phyloP scores from a whole-genome alignment of 2,329 filamentous ascomycete genomes.

The Colletotrichum plurivorum region DNA sequence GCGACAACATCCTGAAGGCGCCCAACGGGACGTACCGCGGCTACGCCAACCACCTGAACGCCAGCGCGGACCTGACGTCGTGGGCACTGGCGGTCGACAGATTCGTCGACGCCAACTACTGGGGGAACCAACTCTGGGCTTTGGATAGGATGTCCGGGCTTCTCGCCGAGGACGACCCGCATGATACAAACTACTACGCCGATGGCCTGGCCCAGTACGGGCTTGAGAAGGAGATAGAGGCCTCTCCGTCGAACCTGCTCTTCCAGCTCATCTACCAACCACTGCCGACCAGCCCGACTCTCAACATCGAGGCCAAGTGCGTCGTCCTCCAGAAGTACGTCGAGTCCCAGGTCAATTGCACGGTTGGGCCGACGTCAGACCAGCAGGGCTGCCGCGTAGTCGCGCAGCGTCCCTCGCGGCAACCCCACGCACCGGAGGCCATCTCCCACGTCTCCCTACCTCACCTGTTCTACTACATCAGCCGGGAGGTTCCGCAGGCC shows the following conservation, averaged over 20 bases:
- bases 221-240: conserved; percentile 10
- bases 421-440: conserved; percentile 4
- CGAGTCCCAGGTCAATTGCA: conserved; percentile 12
- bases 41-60: not conserved
- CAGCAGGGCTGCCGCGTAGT: not conserved
- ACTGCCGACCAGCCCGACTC: not conserved
- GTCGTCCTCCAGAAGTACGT: not conserved
- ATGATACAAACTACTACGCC: not conserved
- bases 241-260: conserved; percentile 5
- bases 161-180: not conserved
- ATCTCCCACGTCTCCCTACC: not conserved
- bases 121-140: not conserved
- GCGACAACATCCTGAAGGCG: conserved; percentile 3
- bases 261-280: conserved; percentile 8
- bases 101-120: not conserved
- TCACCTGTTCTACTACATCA: not conserved
- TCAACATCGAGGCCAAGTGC: conserved; percentile 3
- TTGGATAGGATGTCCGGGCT: too few species aligned
- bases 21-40: conserved; percentile 8
- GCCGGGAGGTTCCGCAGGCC: not conserved
- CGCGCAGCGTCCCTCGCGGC: not conserved
- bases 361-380: not conserved
- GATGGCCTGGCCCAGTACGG: not conserved
- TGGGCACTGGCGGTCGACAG: conserved; percentile 5
- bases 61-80: not conserved